Evolutionary conservation across 768 basidiomycete genomes (phyloP).

Genomic region (Tricholoma matsutake): DNA sequence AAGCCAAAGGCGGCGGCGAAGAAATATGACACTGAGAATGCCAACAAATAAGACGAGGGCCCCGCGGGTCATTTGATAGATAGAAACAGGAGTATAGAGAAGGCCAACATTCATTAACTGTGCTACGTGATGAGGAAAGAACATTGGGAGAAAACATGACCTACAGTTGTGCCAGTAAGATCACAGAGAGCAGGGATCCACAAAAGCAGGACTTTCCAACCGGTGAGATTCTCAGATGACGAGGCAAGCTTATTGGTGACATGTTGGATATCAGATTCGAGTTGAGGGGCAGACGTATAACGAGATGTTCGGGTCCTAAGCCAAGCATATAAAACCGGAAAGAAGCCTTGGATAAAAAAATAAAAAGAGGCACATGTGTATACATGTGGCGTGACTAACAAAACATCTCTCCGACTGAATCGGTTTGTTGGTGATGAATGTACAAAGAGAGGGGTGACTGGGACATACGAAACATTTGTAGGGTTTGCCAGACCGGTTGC

Average conservation of each 20-base stretch:
- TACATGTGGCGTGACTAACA: conserved; percentile 51
- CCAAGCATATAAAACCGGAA: conserved; percentile 78
- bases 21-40: conserved; percentile 85
- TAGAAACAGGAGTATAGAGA: conserved; percentile 93
- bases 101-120: conserved; percentile 94
- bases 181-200: conserved; percentile 91
- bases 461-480: conserved; percentile 83
- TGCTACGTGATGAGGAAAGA: conserved; percentile 3
- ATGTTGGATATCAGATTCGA: conserved; percentile 47
- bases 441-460: conserved; percentile 15
- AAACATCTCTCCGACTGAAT: conserved; percentile 87
- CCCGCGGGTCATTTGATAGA: conserved; percentile 96
- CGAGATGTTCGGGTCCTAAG: conserved; percentile 38
- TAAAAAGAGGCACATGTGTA: conserved; percentile 24
- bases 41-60: conserved; percentile 94
- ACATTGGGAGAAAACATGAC: conserved; percentile 25
- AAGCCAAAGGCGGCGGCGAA: conserved; percentile 77
- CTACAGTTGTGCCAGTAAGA: conserved; percentile 85
- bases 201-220: conserved; percentile 70
- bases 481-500: conserved; percentile 91
- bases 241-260: conserved; percentile 31
- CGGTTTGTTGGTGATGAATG: conserved; percentile 28
- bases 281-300: conserved; percentile 48
- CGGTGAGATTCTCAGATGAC: conserved; percentile 47
- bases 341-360: conserved; percentile 58